Evolutionary conservation across 2,329 filamentous ascomycete genomes (phyloP).

Genomic region (Sphaerulina musiva): DNA sequence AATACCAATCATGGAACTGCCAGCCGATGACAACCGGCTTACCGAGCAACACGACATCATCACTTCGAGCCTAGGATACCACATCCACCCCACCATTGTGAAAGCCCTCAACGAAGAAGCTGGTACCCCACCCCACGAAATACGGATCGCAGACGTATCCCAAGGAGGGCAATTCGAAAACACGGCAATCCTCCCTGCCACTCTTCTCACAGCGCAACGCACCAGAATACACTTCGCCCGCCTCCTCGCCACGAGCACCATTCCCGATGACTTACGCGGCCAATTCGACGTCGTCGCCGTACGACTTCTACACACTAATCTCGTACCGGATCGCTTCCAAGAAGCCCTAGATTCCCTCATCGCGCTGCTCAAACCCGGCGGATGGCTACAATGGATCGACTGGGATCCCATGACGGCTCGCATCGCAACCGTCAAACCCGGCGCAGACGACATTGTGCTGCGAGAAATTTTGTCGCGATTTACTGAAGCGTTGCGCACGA

Average conservation of each 20-base stretch:
- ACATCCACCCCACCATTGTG: constrained; percentile 14
- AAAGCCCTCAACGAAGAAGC: constrained; percentile 1
- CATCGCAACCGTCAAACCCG: constrained; percentile 18
- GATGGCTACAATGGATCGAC: constrained; percentile 20
- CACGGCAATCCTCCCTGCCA: background rate
- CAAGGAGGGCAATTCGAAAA: constrained; percentile 1
- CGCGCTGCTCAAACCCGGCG: constrained; percentile 18
- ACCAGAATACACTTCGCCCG: background rate
- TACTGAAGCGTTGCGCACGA: constrained; percentile 11
- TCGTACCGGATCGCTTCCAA: constrained; percentile 14
- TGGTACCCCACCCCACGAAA: background rate
- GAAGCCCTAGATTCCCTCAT: constrained; percentile 11
- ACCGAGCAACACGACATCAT: constrained; percentile 18
- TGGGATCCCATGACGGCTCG: constrained; percentile 19
- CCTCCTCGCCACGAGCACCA: background rate
- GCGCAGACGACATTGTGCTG: constrained; percentile 12
- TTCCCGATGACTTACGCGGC: background rate
- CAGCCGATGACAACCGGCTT: constrained; percentile 4
- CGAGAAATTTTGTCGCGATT: constrained; percentile 13
- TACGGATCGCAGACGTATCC: constrained; percentile 13
- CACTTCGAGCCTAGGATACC: constrained; percentile 13
- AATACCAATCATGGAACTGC: background rate
- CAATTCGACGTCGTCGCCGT: constrained; percentile 19
- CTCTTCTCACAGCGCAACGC: background rate
- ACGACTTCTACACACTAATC: constrained; percentile 10